Evolutionary conservation across 768 basidiomycete species (phyloP), one percentile per base, ranked within the genome.

Genomic region (Pisolithus orientalis): DNA sequence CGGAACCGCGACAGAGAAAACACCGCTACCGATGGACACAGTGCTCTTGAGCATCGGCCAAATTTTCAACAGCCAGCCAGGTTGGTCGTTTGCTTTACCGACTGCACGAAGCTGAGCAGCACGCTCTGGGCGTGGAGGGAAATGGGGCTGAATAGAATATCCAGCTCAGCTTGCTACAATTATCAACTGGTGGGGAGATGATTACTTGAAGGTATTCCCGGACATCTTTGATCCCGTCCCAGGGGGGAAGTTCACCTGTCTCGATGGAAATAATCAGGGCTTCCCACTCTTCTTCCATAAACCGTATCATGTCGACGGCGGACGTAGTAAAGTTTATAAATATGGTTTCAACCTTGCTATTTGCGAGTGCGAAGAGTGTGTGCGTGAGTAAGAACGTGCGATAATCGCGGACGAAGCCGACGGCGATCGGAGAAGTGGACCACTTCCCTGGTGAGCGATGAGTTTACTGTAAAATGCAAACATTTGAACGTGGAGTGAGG

Each of bases 231-330:
- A 44, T 53, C 31, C 58, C 58, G 39, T 65, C 54, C 45, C 52
- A 51, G 58, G 38, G 1, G 21, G 56, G 63, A 9, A 65, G 13
- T 9, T 27, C 37, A 3, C 60, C 56, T 0, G 44, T 62, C 42
- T 55, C 52, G 6, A 65, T 28, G 49, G 45, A 37, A 10, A 48
- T 9, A 9, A 62, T 40, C 21, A 57, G 52, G 4, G 10, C 31
- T 14, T 62, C 53, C 58, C 58, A 57, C 31, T 57, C 60, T 21
- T 61, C 49, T 17, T 59, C 63, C 47, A 60, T 53, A 42, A 47
- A 47, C 17, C 53, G 49, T 13, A 53, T 47, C 53, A 65, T 56
- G 28, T 65, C 63, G 1, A 64, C 6, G 10, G 65, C 58, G 0
- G 53, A 42, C 17, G 52, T 59, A 7, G 44, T 50, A 40, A 54